Percentiles rank a stretch among this genome's conserved stretches.
Conservation (phyloP, 2,329 filamentous ascomycete species). For the Didymella keratinophila region DNA sequence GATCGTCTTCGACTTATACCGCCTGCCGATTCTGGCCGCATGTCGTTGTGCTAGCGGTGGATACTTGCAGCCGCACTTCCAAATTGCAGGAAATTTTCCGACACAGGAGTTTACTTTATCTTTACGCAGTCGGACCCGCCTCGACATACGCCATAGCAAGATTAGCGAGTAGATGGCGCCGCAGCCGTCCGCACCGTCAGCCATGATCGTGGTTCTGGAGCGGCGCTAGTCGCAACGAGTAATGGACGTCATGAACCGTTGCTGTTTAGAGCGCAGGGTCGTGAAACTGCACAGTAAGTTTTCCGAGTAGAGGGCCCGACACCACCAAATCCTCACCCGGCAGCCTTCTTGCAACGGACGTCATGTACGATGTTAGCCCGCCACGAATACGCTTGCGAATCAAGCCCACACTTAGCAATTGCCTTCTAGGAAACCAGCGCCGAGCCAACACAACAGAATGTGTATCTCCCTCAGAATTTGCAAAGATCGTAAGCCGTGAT, state of each 20-base stretch:
- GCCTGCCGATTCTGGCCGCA: background rate
- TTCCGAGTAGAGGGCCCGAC: background rate
- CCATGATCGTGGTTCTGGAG: background rate
- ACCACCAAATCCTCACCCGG: background rate
- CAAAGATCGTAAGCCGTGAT: background rate
- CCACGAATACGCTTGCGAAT: background rate
- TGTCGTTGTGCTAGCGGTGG: background rate
- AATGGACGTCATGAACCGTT: background rate
- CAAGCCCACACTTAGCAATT: background rate
- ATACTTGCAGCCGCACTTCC: background rate
- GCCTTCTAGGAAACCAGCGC: background rate
- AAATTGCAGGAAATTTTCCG: background rate
- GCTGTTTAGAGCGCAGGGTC: background rate
- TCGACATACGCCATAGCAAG: background rate
- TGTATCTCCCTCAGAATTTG: background rate
- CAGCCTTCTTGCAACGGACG: background rate
- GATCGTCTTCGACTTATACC: background rate
- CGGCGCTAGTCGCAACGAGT: background rate
- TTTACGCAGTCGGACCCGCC: background rate
- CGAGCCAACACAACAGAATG: background rate
- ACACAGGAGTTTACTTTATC: background rate
- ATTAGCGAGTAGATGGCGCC: background rate
- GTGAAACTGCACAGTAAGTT: background rate
- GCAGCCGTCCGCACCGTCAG: background rate
- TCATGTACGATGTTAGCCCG: background rate